Evolutionary conservation across 1,284 basidiomycete species (phyloP).

Genomic region (Rhodotorula glutinis): DNA sequence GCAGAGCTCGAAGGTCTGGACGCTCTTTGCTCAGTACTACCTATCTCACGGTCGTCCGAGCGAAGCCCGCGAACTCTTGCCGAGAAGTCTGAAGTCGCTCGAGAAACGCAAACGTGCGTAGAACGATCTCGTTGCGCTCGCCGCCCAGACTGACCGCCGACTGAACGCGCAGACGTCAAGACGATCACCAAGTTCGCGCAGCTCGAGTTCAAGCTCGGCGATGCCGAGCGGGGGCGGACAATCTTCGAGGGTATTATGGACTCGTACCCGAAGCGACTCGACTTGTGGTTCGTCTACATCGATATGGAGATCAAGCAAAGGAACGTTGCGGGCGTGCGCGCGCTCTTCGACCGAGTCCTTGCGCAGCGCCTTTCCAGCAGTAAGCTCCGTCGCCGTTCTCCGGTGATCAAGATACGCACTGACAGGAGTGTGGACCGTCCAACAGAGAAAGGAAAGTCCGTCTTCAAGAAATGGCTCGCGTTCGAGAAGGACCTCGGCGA

Average conservation of each 20-base stretch:
- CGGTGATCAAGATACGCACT: constrained; percentile 14
- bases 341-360: constrained; percentile 78
- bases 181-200: constrained; percentile 92
- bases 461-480: constrained; percentile 97
- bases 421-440: neutral
- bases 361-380: constrained; percentile 84
- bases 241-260: constrained; percentile 96
- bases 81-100: constrained; percentile 84
- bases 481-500: constrained; percentile 84
- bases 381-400: constrained; percentile 59
- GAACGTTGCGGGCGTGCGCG: constrained; percentile 74
- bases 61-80: constrained; percentile 78
- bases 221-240: constrained; percentile 89
- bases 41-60: constrained; percentile 53
- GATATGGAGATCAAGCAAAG: constrained; percentile 83
- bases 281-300: constrained; percentile 94
- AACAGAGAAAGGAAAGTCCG: constrained; percentile 55
- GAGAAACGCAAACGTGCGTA: constrained; percentile 90
- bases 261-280: constrained; percentile 87
- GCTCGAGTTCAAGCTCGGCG: constrained; percentile 90
- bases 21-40: constrained; percentile 72
- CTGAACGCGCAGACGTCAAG: constrained; percentile 69
- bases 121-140: too few relatives aligned
- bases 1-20: constrained; percentile 87
- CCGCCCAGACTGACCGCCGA: neutral